Conservation (phyloP, 1,284 basidiomycete species). For the Heterobasidion occidentale region DNA sequence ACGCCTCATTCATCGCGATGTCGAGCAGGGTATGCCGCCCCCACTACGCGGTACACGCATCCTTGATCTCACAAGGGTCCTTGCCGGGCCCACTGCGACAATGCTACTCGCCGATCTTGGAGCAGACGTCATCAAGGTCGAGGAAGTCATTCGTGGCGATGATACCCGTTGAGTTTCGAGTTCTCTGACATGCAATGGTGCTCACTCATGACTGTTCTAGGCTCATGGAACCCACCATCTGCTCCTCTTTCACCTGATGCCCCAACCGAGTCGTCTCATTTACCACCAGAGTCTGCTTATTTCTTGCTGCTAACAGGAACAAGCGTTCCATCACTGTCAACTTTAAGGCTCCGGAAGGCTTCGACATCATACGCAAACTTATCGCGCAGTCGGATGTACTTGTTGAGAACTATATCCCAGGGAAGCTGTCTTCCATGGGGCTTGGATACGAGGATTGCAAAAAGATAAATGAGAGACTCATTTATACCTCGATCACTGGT, state of each 20-base stretch:
- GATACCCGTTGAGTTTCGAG: slow-evolving; percentile 66
- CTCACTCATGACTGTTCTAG: slow-evolving; percentile 26
- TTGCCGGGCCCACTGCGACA: slow-evolving; percentile 86
- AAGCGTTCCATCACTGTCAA: slow-evolving; percentile 87
- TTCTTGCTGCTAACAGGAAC: slow-evolving; percentile 88
- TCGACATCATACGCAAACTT: slow-evolving; percentile 72
- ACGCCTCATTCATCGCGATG: not conserved
- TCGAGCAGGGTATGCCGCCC: slow-evolving; percentile 51
- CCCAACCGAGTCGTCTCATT: slow-evolving; percentile 48
- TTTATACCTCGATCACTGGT: slow-evolving; percentile 92
- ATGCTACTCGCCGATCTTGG: slow-evolving; percentile 87
- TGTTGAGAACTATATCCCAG: slow-evolving; percentile 81
- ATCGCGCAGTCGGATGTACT: slow-evolving; percentile 77
- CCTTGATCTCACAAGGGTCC: slow-evolving; percentile 81
- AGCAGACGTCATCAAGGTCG: slow-evolving; percentile 90
- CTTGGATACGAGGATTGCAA: slow-evolving; percentile 82
- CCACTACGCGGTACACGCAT: slow-evolving; percentile 77
- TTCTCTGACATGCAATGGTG: slow-evolving; percentile 7
- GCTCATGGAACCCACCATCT: slow-evolving; percentile 75
- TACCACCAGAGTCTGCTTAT: slow-evolving; percentile 90
- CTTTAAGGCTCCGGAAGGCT: slow-evolving; percentile 74
- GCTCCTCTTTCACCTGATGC: slow-evolving; percentile 50
- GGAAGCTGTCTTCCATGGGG: slow-evolving; percentile 81
- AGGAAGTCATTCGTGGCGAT: slow-evolving; percentile 77
- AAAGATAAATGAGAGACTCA: slow-evolving; percentile 73